phyloP scores from a whole-genome alignment of 2,329 filamentous ascomycete genomes.

The Hirsutella rhossiliensis region DNA sequence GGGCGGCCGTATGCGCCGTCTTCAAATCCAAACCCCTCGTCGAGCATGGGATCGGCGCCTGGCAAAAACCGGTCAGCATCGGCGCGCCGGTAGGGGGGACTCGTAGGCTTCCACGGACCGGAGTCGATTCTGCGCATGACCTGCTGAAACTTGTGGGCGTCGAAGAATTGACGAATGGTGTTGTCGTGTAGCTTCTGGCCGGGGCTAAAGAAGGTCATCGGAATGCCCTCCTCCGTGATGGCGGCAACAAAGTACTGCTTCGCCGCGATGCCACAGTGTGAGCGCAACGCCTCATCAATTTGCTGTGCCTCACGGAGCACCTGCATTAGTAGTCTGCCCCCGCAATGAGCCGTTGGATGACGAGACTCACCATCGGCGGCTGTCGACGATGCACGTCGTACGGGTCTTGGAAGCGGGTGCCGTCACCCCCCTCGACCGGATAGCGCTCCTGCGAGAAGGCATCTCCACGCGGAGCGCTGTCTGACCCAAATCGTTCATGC shows the following conservation, averaged over 20 bases:
- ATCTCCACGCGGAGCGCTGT: conserved; percentile 16
- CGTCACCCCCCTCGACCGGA: conserved; percentile 15
- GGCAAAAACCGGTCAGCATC: neutral
- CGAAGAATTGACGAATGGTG: conserved; percentile 33
- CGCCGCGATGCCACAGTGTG: conserved; percentile 38
- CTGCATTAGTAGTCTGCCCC: too few species aligned
- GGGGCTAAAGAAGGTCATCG: conserved; percentile 33
- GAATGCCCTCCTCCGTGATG: conserved; percentile 33
- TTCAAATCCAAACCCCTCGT: conserved; percentile 18
- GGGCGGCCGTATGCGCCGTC: conserved; percentile 12
- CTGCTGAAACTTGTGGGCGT: conserved; percentile 27
- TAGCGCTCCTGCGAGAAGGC: conserved; percentile 18
- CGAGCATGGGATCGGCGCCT: conserved; percentile 21
- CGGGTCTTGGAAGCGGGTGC: conserved; percentile 20
- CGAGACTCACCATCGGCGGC: conserved; percentile 24
- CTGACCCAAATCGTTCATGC: conserved; percentile 16
- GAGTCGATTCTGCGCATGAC: conserved; percentile 24
- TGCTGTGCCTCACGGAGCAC: conserved; percentile 18
- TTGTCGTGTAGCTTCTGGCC: conserved; percentile 23
- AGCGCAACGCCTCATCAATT: conserved; percentile 37
- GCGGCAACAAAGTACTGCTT: conserved; percentile 40
- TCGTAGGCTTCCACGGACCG: conserved; percentile 17
- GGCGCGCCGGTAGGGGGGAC: neutral
- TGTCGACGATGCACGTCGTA: conserved; percentile 22
- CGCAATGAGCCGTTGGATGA: neutral